These are phyloP conservation scores for Uncinocarpus reesii DNA, from an alignment of 2,329 filamentous ascomycete species.

Conservation along the genomic window DNA sequence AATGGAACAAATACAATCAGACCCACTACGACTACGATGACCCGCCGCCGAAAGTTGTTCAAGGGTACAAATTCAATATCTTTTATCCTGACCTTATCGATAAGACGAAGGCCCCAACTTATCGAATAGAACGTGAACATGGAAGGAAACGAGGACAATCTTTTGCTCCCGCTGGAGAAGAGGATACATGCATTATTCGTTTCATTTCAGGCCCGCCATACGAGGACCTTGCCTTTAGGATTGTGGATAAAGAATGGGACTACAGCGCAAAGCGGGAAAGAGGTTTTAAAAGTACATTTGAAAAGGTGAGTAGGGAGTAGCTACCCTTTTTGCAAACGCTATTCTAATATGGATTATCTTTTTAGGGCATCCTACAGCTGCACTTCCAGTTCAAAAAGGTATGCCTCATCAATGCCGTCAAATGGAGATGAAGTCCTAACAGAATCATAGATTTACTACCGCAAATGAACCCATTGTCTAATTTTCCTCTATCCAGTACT, in stretches of 20 bases:
- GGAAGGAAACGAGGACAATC: conserved; percentile 83
- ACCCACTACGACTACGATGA: conserved; percentile 99
- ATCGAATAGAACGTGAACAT: conserved; percentile 88
- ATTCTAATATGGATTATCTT: conserved; percentile 17
- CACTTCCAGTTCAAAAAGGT: conserved; percentile 99
- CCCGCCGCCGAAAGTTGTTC: conserved; percentile 92
- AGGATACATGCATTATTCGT: conserved; percentile 91
- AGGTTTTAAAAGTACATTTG: conserved; percentile 92
- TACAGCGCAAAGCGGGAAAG: conserved; percentile 92
- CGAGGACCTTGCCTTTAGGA: conserved; percentile 91
- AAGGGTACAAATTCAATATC: conserved; percentile 99
- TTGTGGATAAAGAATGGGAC: conserved; percentile 98
- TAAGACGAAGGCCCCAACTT: conserved; percentile 87
- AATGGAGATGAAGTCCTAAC: background rate
- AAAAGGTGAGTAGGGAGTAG: conserved; percentile 61
- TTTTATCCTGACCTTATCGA: conserved; percentile 97
- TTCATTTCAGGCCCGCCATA: conserved; percentile 95
- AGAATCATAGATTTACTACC: conserved; percentile 37
- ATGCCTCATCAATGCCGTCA: conserved; percentile 21
- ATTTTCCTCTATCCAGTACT: background rate
- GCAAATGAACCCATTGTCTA: conserved; percentile 32
- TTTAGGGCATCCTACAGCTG: conserved; percentile 80
- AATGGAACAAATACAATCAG: conserved; percentile 99
- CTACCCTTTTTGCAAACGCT: too few species aligned
- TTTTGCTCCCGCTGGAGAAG: conserved; percentile 84